These are phyloP conservation scores for Aureobasidium sp. DNA, from an alignment of 2,329 filamentous ascomycete genomes.

Conservation along the genomic window DNA sequence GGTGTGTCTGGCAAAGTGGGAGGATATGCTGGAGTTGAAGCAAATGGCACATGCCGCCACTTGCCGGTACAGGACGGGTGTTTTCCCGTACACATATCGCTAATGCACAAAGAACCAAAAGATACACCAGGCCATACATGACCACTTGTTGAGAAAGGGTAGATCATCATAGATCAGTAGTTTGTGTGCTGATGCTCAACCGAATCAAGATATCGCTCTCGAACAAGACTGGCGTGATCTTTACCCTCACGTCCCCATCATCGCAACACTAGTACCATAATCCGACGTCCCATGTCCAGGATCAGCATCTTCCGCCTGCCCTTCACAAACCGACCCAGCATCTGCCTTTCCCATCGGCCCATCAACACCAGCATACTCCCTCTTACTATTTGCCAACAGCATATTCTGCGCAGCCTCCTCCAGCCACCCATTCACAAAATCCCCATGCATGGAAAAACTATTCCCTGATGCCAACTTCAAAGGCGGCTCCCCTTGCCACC, in stretches of 20 bases:
- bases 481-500: constrained; percentile 40
- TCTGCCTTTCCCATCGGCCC: constrained; percentile 21
- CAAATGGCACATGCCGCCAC: background rate
- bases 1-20: constrained; percentile 30
- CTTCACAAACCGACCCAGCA: background rate
- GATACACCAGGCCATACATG: too few species aligned
- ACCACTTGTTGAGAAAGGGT: too few species aligned
- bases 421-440: constrained; percentile 45
- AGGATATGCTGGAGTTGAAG: background rate
- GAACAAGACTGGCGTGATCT: too few species aligned
- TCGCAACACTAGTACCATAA: background rate
- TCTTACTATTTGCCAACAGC: constrained; percentile 32
- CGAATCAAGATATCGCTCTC: too few species aligned
- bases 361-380: constrained; percentile 33
- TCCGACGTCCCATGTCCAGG: background rate
- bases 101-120: too few species aligned
- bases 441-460: constrained; percentile 41
- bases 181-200: too few species aligned
- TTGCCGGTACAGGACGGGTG: background rate
- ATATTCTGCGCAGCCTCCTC: constrained; percentile 37
- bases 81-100: background rate
- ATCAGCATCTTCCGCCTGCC: background rate
- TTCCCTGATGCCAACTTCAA: constrained; percentile 38
- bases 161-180: too few species aligned
- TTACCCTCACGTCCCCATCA: too few species aligned